These are phyloP conservation scores for Amanita molliuscula DNA, from an alignment of 768 basidiomycete genomes.

Conservation along the genomic window DNA sequence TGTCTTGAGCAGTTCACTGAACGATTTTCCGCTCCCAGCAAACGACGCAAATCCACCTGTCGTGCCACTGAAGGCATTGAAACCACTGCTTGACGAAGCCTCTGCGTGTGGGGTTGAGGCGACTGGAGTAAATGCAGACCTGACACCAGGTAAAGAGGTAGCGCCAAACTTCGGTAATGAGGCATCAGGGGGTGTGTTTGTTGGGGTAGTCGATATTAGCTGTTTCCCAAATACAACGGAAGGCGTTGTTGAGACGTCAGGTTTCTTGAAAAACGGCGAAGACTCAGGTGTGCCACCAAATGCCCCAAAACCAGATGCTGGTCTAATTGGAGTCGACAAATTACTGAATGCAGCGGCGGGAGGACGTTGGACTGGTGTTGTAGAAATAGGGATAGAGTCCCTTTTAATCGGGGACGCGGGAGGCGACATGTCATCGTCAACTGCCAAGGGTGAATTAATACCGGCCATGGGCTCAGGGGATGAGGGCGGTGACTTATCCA, in stretches of 20 bases:
- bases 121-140: conserved; percentile 21
- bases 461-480: conserved; percentile 15
- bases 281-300: conserved; percentile 33
- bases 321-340: conserved; percentile 22
- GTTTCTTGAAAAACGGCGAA: conserved; percentile 46
- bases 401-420: conserved; percentile 9
- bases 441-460: conserved; percentile 3
- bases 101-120: conserved; percentile 17
- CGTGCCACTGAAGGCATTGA: conserved; percentile 39
- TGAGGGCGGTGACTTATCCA: conserved; percentile 14
- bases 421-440: conserved; percentile 5
- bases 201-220: conserved; percentile 10
- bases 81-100: conserved; percentile 28
- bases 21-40: conserved; percentile 38
- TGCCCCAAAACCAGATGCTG: conserved; percentile 35
- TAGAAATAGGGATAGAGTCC: conserved; percentile 4
- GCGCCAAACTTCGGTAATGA: conserved; percentile 28
- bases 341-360: conserved; percentile 19
- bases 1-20: conserved; percentile 17
- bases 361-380: conserved; percentile 2
- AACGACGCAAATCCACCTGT: conserved; percentile 32
- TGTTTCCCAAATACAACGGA: conserved; percentile 25
- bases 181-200: conserved; percentile 10
- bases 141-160: conserved; percentile 24
- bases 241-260: conserved; percentile 20